A percentile compares a stretch with the other conserved stretches of the same genome.
These are phyloP conservation scores for Colletotrichum melonis DNA, from an alignment of 2,329 filamentous ascomycete species.

Conservation along the genomic window DNA sequence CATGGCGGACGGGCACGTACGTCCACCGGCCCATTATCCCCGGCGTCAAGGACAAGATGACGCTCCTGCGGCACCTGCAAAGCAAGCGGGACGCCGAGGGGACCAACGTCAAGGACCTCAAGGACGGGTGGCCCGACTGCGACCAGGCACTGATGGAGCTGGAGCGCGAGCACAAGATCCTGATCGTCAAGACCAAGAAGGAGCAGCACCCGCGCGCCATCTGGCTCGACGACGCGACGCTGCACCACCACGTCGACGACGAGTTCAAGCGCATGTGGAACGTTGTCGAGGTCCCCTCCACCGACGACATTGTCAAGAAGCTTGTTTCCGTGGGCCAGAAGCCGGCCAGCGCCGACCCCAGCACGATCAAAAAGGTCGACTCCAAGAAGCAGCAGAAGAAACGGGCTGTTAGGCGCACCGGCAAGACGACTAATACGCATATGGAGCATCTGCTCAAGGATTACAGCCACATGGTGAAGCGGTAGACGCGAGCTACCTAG, in stretches of 20 bases:
- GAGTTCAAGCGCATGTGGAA: conserved; percentile 90
- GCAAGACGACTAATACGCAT: conserved; percentile 88
- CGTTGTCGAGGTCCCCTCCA: conserved; percentile 79
- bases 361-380: conserved; percentile 62
- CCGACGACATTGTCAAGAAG: conserved; percentile 81
- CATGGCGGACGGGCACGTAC: conserved; percentile 79
- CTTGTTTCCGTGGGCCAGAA: conserved; percentile 83
- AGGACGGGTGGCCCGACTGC: conserved; percentile 94
- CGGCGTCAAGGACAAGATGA: conserved; percentile 80
- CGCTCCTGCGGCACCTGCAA: conserved; percentile 85
- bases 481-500: conserved; percentile 41
- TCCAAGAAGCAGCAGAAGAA: conserved; percentile 81
- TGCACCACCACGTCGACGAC: conserved; percentile 79
- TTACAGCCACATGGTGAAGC: conserved; percentile 61
- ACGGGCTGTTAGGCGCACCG: conserved; percentile 71
- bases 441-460: conserved; percentile 87
- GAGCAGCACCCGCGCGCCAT: conserved; percentile 88
- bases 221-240: conserved; percentile 86
- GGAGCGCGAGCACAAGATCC: conserved; percentile 80
- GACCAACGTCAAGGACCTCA: conserved; percentile 87
- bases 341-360: conserved; percentile 84
- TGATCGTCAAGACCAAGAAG: conserved; percentile 92
- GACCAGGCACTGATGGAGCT: conserved; percentile 81
- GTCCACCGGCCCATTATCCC: conserved; percentile 84
- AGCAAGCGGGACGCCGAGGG: conserved; percentile 83